Evolutionary conservation across 352 stramenopile genomes (phyloP).

Genomic region (Globisporangium emineosum): DNA sequence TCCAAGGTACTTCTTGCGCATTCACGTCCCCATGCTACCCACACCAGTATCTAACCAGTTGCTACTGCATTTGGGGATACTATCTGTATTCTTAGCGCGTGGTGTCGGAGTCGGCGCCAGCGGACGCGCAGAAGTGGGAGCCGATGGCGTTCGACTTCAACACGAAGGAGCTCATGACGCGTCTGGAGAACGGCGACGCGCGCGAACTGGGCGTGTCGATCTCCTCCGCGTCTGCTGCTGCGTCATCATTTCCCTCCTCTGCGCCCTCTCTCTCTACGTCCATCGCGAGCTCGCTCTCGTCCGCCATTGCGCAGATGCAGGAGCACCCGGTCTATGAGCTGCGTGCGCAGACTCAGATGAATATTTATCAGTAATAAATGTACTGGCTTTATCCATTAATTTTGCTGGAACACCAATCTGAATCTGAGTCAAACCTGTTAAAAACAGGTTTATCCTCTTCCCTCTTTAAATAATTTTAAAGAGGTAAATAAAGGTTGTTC

Average conservation of each 20-base stretch:
- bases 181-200: slow-evolving; percentile 53
- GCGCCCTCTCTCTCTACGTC: background rate
- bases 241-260: background rate
- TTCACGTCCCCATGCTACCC: too few relatives aligned
- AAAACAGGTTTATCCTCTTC: too few relatives aligned
- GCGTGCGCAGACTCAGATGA: slow-evolving; percentile 3
- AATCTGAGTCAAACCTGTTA: background rate
- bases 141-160: slow-evolving; percentile 60
- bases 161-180: slow-evolving; percentile 42
- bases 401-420: background rate
- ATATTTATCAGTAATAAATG: background rate
- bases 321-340: slow-evolving; percentile 7
- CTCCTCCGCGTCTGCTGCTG: slow-evolving; percentile 17
- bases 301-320: slow-evolving; percentile 16
- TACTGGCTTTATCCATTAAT: background rate
- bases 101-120: slow-evolving; percentile 26
- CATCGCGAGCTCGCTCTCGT: slow-evolving; percentile 10
- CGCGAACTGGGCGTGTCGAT: slow-evolving; percentile 63
- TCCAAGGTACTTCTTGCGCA: slow-evolving; percentile 52
- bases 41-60: background rate
- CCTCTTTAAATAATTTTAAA: too few relatives aligned
- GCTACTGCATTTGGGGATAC: too few relatives aligned
- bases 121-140: slow-evolving; percentile 47
- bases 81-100: slow-evolving; percentile 25
- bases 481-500: too few relatives aligned